Percentiles rank a stretch among this genome's conserved stretches.
Conservation (phyloP, 306 rosid genomes). For the Fragaria ananassa region DNA sequence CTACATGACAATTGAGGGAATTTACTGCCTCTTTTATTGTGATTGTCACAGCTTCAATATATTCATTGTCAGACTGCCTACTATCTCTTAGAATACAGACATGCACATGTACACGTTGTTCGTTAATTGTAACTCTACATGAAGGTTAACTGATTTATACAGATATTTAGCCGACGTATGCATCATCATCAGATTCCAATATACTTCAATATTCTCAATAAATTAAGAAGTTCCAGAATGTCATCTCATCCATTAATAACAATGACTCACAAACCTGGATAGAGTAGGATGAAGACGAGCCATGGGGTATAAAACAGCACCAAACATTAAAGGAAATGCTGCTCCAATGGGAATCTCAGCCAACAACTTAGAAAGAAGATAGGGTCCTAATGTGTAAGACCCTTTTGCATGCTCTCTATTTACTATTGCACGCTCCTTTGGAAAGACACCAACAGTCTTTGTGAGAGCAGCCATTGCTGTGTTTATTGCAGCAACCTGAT, state of each 20-base stretch:
- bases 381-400: slow-evolving; percentile 87
- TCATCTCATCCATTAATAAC: neutral
- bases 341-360: slow-evolving; percentile 93
- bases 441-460: slow-evolving; percentile 82
- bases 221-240: neutral
- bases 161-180: neutral
- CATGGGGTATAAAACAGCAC: slow-evolving; percentile 88
- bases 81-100: neutral
- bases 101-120: neutral
- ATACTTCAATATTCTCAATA: neutral
- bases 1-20: neutral
- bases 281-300: slow-evolving; percentile 88
- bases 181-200: neutral
- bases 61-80: neutral
- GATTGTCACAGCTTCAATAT: neutral
- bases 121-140: neutral
- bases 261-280: slow-evolving; percentile 47
- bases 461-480: slow-evolving; percentile 99
- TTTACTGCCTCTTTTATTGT: neutral
- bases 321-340: slow-evolving; percentile 87
- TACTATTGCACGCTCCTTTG: slow-evolving; percentile 85
- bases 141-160: neutral
- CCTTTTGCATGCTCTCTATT: slow-evolving; percentile 89
- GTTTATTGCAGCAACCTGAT: slow-evolving; percentile 94
- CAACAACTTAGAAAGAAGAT: slow-evolving; percentile 80